phyloP scores from a whole-genome alignment of 441 rosid genomes.

The Erysimum cheiri region DNA sequence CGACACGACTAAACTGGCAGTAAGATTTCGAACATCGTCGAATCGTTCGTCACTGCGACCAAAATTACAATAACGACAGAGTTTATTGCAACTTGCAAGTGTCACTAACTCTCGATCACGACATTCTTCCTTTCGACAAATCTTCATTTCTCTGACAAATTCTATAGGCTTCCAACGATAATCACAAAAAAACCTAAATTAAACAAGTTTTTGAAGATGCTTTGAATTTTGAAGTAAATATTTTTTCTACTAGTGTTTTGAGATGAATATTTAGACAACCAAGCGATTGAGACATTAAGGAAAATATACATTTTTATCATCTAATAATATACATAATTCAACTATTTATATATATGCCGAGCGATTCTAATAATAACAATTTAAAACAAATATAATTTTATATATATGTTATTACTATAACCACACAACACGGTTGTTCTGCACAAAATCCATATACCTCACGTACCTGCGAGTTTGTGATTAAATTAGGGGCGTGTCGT shows the following conservation, averaged over 20 bases:
- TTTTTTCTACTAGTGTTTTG: not conserved
- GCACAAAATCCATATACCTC: not conserved
- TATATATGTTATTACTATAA: too few species aligned
- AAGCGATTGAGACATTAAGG: too few species aligned
- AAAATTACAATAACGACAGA: slow-evolving; percentile 10
- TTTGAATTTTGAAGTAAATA: too few species aligned
- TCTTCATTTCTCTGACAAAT: slow-evolving; percentile 6
- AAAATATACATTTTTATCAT: too few species aligned
- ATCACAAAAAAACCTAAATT: not conserved
- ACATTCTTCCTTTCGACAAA: slow-evolving; percentile 5
- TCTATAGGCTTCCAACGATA: not conserved
- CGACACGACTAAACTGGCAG: not conserved
- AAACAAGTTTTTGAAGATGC: not conserved
- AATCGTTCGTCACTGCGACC: slow-evolving; percentile 17
- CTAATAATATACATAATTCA: too few species aligned
- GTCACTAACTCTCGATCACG: slow-evolving; percentile 19
- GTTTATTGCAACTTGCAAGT: slow-evolving; percentile 17
- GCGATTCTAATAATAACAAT: too few species aligned
- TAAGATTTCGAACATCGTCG: slow-evolving; percentile 18
- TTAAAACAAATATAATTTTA: too few species aligned
- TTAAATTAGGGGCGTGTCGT: slow-evolving; percentile 9
- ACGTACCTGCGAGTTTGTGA: slow-evolving; percentile 8
- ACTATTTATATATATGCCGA: too few species aligned
- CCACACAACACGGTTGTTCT: too few species aligned
- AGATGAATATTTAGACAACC: not conserved